Conservation (phyloP, 2,329 filamentous ascomycete species). For the Penicillium sp. region DNA sequence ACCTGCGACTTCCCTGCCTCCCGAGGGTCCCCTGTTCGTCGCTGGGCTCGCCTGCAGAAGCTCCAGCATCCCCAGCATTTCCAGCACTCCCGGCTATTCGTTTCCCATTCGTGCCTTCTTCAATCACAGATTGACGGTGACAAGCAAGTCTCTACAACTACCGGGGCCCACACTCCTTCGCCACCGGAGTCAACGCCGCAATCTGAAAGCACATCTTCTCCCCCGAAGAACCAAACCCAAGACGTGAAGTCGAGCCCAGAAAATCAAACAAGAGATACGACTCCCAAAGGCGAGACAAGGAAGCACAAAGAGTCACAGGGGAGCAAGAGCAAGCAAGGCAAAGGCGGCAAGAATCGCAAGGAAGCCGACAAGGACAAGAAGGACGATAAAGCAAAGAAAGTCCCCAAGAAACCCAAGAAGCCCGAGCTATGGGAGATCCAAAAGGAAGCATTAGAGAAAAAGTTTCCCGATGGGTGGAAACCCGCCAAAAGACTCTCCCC, state of each 20-base stretch:
- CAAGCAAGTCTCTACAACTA: background rate
- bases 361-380: slow-evolving; percentile 9
- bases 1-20: slow-evolving; percentile 13
- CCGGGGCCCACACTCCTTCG: background rate
- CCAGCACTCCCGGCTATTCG: slow-evolving; percentile 15
- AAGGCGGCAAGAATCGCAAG: background rate
- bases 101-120: slow-evolving; percentile 2
- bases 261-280: background rate
- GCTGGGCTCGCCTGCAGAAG: slow-evolving; percentile 3
- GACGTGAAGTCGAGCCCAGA: background rate
- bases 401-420: slow-evolving; percentile 32
- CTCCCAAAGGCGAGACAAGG: background rate
- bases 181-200: background rate
- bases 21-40: background rate
- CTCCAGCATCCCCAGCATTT: slow-evolving; percentile 9
- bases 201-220: background rate
- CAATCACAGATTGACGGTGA: slow-evolving; percentile 1
- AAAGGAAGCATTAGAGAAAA: slow-evolving; percentile 73
- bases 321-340: too few relatives aligned
- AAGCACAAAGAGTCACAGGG: background rate
- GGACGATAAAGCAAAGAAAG: slow-evolving; percentile 7
- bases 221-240: background rate
- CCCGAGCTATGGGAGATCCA: slow-evolving; percentile 72
- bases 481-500: slow-evolving; percentile 88
- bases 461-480: slow-evolving; percentile 79